phyloP scores from a whole-genome alignment of 169 alveolate genomes.

The Cryptosporidium ubiquitum region DNA sequence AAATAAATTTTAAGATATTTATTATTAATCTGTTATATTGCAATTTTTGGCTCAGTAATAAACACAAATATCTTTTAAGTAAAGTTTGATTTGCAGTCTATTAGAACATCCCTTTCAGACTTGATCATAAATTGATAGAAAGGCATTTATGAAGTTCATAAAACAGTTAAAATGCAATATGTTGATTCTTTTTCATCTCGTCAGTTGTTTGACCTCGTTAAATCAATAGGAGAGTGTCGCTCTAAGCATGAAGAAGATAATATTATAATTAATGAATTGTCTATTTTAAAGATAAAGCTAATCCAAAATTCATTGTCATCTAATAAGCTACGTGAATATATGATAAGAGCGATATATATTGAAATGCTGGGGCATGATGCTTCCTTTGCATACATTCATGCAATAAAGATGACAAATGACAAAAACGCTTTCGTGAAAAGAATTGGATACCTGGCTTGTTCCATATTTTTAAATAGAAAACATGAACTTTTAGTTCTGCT shows the following conservation, averaged over 20 bases:
- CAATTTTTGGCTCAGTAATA: too few species aligned
- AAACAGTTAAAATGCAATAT: slow-evolving; percentile 39
- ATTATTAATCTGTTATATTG: background rate
- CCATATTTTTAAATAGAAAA: slow-evolving; percentile 87
- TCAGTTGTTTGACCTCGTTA: slow-evolving; percentile 90
- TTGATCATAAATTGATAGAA: too few species aligned
- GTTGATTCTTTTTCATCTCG: slow-evolving; percentile 69
- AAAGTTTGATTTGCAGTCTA: too few species aligned
- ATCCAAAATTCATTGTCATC: slow-evolving; percentile 84
- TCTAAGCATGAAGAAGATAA: slow-evolving; percentile 93
- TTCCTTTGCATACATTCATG: slow-evolving; percentile 91
- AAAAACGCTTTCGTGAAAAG: slow-evolving; percentile 86
- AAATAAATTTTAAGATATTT: too few species aligned
- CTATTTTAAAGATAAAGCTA: slow-evolving; percentile 83
- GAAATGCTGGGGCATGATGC: slow-evolving; percentile 97
- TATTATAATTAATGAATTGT: slow-evolving; percentile 88
- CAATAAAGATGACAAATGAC: slow-evolving; percentile 90
- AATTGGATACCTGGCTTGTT: slow-evolving; percentile 93
- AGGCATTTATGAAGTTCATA: background rate
- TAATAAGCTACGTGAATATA: slow-evolving; percentile 86
- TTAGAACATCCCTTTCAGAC: too few species aligned
- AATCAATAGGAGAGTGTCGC: slow-evolving; percentile 93
- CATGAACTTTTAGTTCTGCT: slow-evolving; percentile 90
- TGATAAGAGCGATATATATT: slow-evolving; percentile 91
- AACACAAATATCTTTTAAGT: too few species aligned